Conservation (phyloP, 2,329 filamentous ascomycete species). For the Sphaceloma murrayae region DNA sequence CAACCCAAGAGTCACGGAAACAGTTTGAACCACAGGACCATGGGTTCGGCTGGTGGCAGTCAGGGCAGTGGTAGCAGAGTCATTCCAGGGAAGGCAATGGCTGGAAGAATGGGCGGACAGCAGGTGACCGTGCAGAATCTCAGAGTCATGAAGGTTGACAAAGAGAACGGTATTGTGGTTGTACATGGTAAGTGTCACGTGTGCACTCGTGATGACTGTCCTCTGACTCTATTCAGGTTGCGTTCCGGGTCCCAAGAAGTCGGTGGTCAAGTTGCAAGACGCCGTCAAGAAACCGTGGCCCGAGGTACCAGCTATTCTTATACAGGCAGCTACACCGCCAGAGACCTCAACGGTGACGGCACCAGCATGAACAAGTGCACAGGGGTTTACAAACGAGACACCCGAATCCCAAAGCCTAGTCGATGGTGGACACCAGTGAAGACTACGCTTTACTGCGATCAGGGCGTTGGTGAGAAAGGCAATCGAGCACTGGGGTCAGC, state of each 20-base stretch:
- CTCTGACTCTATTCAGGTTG: too few species aligned
- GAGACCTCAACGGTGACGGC: background rate
- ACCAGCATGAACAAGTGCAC: background rate
- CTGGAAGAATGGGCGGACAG: conserved; percentile 87
- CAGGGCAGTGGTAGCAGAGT: conserved; percentile 91
- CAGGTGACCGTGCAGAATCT: conserved; percentile 85
- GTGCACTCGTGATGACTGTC: background rate
- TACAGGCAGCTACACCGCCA: background rate
- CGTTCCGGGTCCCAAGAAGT: conserved; percentile 80
- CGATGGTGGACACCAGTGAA: too few species aligned
- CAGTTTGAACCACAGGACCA: conserved; percentile 83
- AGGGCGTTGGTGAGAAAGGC: too few species aligned
- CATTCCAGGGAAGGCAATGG: conserved; percentile 94
- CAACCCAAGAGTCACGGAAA: conserved; percentile 92
- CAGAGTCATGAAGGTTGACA: conserved; percentile 78
- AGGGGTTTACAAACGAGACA: background rate
- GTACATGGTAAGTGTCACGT: conserved; percentile 56
- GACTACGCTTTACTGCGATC: too few species aligned
- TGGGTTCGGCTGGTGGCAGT: conserved; percentile 80
- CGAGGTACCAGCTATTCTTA: conserved; percentile 29
- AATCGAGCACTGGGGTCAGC: too few species aligned
- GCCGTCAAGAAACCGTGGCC: conserved; percentile 80
- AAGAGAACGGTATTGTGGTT: conserved; percentile 76
- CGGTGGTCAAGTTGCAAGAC: conserved; percentile 77
- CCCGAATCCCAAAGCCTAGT: too few species aligned